A percentile compares a stretch with the other conserved stretches of the same genome.
Evolutionary conservation across 2,329 filamentous ascomycete species (phyloP).

Genomic region (Beauveria rudraprayagi): DNA sequence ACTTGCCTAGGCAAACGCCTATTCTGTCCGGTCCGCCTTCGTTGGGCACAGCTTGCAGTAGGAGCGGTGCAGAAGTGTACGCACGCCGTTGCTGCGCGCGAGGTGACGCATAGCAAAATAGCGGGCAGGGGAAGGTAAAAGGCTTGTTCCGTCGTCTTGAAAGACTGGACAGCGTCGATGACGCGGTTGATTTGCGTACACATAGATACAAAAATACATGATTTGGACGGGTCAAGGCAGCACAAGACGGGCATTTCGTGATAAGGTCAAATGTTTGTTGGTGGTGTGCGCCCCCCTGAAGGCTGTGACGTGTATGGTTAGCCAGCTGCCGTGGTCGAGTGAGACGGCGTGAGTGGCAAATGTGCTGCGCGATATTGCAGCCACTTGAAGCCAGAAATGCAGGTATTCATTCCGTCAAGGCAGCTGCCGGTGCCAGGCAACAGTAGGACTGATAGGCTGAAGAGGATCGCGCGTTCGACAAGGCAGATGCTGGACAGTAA

Average conservation of each 20-base stretch:
- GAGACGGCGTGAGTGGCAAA: slow-evolving; percentile 7
- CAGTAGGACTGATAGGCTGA: background rate
- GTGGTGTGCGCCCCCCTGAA: slow-evolving; percentile 5
- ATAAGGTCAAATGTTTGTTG: background rate
- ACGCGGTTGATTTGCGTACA: background rate
- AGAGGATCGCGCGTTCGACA: background rate
- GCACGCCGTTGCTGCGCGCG: background rate
- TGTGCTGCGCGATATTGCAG: slow-evolving; percentile 1
- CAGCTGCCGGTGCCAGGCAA: background rate
- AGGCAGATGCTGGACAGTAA: no score
- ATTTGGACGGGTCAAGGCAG: background rate
- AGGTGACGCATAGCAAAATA: slow-evolving; percentile 4
- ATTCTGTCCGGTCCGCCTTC: background rate
- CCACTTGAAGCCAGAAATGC: background rate
- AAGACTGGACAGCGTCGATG: background rate
- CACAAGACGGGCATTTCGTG: background rate
- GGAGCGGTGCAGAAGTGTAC: slow-evolving; percentile 4
- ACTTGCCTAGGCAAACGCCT: background rate
- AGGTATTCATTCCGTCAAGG: background rate
- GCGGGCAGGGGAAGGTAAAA: background rate
- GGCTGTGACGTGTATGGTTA: slow-evolving; percentile 2
- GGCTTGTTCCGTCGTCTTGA: background rate
- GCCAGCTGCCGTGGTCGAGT: background rate
- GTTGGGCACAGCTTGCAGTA: background rate
- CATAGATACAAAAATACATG: slow-evolving; percentile 4